These are phyloP conservation scores for Scheffersomyces stipitis DNA, from an alignment of 805 yeast genomes.

Conservation along the genomic window DNA sequence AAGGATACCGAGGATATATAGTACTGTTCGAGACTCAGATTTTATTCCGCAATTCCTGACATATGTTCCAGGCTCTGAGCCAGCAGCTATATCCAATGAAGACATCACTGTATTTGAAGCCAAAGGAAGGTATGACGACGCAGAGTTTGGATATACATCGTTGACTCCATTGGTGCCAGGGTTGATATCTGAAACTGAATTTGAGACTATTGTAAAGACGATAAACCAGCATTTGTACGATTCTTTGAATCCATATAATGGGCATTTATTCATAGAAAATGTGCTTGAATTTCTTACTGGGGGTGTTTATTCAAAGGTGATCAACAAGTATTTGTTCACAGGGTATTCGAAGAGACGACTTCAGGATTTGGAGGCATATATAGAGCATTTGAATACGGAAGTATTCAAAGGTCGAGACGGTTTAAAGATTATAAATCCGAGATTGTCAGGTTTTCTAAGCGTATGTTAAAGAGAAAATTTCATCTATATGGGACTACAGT, in stretches of 20 bases:
- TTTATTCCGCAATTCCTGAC: slow-evolving; percentile 57
- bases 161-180: slow-evolving; percentile 43
- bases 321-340: slow-evolving; percentile 11
- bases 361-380: slow-evolving; percentile 43
- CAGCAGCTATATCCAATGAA: slow-evolving; percentile 48
- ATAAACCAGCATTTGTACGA: slow-evolving; percentile 44
- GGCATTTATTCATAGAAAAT: slow-evolving; percentile 31
- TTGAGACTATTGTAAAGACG: slow-evolving; percentile 36
- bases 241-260: slow-evolving; percentile 40
- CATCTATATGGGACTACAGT: too few relatives aligned
- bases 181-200: slow-evolving; percentile 31
- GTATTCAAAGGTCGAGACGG: slow-evolving; percentile 16
- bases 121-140: slow-evolving; percentile 38
- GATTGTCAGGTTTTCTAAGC: slow-evolving; percentile 54
- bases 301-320: slow-evolving; percentile 27
- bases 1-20: slow-evolving; percentile 57
- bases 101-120: slow-evolving; percentile 27
- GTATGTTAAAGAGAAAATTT: slow-evolving; percentile 29
- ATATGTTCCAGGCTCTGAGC: slow-evolving; percentile 58
- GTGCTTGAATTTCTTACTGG: slow-evolving; percentile 42
- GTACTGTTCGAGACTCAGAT: slow-evolving; percentile 27
- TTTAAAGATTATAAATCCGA: slow-evolving; percentile 49
- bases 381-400: slow-evolving; percentile 19
- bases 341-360: slow-evolving; percentile 30
- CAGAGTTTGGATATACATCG: slow-evolving; percentile 53